Conservation (phyloP, 169 alveolate genomes). For the Plasmodium adleri region DNA sequence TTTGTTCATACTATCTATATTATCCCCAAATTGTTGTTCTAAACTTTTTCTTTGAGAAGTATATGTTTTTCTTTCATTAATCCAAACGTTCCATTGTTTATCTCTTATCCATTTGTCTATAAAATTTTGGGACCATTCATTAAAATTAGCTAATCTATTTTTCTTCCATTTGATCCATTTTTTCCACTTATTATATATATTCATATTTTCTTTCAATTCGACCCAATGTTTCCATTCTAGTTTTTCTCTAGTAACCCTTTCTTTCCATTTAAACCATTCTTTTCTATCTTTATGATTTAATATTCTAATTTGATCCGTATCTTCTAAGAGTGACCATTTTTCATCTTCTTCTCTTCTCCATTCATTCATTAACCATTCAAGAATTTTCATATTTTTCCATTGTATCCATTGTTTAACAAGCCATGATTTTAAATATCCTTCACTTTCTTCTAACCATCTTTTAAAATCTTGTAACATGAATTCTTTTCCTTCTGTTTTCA, state of each 20-base stretch:
- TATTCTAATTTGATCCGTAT: not conserved
- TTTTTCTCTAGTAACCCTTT: constrained; percentile 20
- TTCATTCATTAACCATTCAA: constrained; percentile 22
- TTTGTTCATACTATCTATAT: no score
- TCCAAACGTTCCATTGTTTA: not conserved
- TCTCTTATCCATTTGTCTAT: not conserved
- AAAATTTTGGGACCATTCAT: not conserved
- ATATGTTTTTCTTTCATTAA: not conserved
- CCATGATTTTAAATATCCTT: not conserved
- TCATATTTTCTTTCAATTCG: constrained; percentile 12
- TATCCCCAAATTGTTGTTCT: no score
- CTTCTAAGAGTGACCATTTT: constrained; percentile 17
- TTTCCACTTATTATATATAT: constrained; percentile 20
- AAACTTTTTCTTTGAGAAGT: no score
- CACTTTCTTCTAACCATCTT: constrained; percentile 17
- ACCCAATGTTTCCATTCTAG: constrained; percentile 51
- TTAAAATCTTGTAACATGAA: constrained; percentile 10
- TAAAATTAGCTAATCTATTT: not conserved
- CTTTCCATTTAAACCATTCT: constrained; percentile 21
- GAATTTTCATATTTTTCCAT: constrained; percentile 25
- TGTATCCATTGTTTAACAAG: constrained; percentile 6
- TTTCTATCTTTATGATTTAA: not conserved
- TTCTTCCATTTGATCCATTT: constrained; percentile 4
- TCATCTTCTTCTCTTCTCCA: constrained; percentile 37
- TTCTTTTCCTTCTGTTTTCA: constrained; percentile 18